Conservation (phyloP, 257 asterid genomes). For the Oldenlandia corymbosa region DNA sequence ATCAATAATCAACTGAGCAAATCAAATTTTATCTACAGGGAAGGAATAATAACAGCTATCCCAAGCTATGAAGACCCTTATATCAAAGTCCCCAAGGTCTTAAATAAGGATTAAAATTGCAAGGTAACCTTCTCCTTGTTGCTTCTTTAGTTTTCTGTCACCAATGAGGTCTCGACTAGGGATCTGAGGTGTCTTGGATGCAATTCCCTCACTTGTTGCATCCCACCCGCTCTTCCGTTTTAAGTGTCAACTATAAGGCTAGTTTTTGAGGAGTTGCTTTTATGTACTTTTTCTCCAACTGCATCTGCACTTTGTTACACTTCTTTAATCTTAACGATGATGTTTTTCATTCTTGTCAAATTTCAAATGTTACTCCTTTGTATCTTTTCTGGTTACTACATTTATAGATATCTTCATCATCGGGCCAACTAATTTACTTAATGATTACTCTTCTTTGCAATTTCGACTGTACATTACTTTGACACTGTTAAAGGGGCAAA, state of each 20-base stretch:
- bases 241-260: too few species aligned
- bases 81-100: conserved; percentile 82
- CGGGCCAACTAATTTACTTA: background rate
- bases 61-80: conserved; percentile 68
- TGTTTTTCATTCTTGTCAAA: too few species aligned
- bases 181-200: too few species aligned
- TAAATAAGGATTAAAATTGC: conserved; percentile 51
- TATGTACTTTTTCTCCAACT: background rate
- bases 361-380: background rate
- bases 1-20: background rate
- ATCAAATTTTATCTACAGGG: conserved; percentile 34
- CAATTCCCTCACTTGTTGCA: too few species aligned
- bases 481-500: too few species aligned
- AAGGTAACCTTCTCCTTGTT: background rate
- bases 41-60: conserved; percentile 54
- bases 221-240: too few species aligned
- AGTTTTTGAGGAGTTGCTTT: background rate
- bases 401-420: background rate
- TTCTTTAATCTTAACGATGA: background rate
- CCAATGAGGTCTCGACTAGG: too few species aligned
- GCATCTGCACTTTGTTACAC: background rate
- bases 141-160: background rate
- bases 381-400: background rate
- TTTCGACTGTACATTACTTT: too few species aligned
- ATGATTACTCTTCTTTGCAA: too few species aligned